Evolutionary conservation across 2,329 filamentous ascomycete genomes (phyloP).

Genomic region (Mycogone perniciosa): DNA sequence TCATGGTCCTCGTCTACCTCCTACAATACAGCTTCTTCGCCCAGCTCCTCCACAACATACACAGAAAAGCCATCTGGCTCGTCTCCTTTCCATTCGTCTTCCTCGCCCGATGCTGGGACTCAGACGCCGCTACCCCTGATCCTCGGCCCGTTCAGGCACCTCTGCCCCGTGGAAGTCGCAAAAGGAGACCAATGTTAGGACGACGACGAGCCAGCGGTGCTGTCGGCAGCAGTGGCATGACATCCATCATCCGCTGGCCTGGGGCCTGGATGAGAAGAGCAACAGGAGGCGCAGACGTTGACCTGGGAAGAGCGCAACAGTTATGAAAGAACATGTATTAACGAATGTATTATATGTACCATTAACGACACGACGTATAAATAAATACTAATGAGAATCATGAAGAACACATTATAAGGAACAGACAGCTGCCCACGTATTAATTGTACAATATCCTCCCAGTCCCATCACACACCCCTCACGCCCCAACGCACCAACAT

Average conservation of each 20-base stretch:
- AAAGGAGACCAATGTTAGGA: slow-evolving; percentile 14
- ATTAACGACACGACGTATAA: neutral
- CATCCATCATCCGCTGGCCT: neutral
- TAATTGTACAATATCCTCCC: neutral
- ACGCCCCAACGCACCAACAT: neutral
- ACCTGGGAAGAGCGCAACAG: slow-evolving; percentile 6
- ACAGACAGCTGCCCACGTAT: neutral
- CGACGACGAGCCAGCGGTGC: slow-evolving; percentile 5
- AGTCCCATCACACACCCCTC: neutral
- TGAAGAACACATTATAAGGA: neutral
- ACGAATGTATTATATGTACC: neutral
- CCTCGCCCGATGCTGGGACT: neutral
- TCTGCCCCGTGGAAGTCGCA: slow-evolving; percentile 12
- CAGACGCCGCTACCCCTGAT: slow-evolving; percentile 1
- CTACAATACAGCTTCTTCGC: slow-evolving; percentile 38
- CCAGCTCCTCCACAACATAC: slow-evolving; percentile 18
- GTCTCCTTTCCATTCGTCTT: neutral
- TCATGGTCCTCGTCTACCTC: slow-evolving; percentile 41
- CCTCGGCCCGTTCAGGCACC: neutral
- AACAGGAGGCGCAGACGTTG: neutral
- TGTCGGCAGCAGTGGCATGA: neutral
- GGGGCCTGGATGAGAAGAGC: slow-evolving; percentile 7
- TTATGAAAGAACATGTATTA: too few relatives aligned
- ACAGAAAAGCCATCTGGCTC: neutral
- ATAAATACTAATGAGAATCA: neutral